These are phyloP conservation scores for Mucor mucedo DNA, from an alignment of 371 early-diverging fungal species.

Conservation along the genomic window DNA sequence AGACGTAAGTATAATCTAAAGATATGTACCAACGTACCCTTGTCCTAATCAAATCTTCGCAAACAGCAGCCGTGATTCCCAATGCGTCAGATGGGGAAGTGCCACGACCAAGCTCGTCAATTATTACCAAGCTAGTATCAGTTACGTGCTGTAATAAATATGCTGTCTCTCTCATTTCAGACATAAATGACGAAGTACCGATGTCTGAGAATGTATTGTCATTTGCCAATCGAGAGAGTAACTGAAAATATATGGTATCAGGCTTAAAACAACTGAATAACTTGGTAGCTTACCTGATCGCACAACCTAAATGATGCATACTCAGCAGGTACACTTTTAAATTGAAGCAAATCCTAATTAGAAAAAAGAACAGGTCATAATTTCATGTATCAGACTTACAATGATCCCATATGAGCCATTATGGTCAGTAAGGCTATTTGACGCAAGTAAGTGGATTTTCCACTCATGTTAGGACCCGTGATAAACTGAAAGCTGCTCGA, in stretches of 20 bases:
- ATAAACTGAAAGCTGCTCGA: conserved; percentile 83
- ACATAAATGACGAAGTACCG: conserved; percentile 86
- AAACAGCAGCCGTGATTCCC: conserved; percentile 80
- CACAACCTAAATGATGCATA: conserved; percentile 82
- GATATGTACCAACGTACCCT: conserved; percentile 35
- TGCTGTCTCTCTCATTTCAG: conserved; percentile 91
- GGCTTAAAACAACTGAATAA: no score
- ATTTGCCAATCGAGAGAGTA: conserved; percentile 78
- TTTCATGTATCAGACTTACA: conserved; percentile 42
- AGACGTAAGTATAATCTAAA: neutral
- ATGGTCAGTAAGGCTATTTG: conserved; percentile 88
- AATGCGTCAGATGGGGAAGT: conserved; percentile 85
- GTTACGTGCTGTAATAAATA: conserved; percentile 81
- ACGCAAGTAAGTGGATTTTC: conserved; percentile 94
- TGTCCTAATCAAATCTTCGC: conserved; percentile 70
- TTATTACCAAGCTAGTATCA: conserved; percentile 76
- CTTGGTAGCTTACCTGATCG: conserved; percentile 52
- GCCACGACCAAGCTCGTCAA: conserved; percentile 98
- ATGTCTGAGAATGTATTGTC: conserved; percentile 64
- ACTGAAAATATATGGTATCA: conserved; percentile 15
- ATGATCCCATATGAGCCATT: conserved; percentile 96
- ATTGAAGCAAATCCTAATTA: neutral
- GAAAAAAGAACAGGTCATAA: no score
- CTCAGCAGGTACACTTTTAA: conserved; percentile 84
- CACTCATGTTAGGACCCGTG: conserved; percentile 98